phyloP scores from a whole-genome alignment of 768 basidiomycete species.

The Leccinum imitatum region DNA sequence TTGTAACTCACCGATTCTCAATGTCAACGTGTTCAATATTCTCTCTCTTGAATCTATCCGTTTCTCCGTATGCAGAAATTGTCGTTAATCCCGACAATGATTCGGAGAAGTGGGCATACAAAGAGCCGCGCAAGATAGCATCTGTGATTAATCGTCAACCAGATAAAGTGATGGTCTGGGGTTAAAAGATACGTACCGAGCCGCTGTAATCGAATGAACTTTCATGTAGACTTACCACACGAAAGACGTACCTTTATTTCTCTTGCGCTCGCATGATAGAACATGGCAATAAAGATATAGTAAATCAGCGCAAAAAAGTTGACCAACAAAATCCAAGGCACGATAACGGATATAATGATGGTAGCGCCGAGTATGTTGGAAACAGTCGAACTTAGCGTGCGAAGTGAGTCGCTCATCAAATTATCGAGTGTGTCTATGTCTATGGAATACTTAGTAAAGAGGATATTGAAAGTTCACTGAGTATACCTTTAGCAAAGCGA shows the following conservation, averaged over 20 bases:
- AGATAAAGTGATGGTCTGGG: background rate
- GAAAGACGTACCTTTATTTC: constrained; percentile 67
- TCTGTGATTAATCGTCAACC: constrained; percentile 40
- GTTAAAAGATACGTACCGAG: constrained; percentile 41
- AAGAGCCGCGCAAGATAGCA: constrained; percentile 77
- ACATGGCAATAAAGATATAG: constrained; percentile 72
- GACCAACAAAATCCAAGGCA: constrained; percentile 85
- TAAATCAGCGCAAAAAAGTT: constrained; percentile 55
- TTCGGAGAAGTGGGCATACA: constrained; percentile 94
- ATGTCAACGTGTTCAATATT: constrained; percentile 77
- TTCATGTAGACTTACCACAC: background rate
- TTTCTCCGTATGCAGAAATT: constrained; percentile 85
- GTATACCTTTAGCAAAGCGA: constrained; percentile 75
- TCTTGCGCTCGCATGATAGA: constrained; percentile 84
- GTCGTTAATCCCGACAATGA: constrained; percentile 83
- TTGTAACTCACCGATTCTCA: constrained; percentile 66
- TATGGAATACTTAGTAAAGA: constrained; percentile 1
- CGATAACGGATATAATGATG: constrained; percentile 71
- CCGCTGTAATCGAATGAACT: constrained; percentile 38
- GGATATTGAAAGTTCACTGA: background rate
- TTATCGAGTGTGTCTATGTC: constrained; percentile 85
- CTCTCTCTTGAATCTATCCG: constrained; percentile 69
- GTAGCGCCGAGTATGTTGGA: constrained; percentile 71
- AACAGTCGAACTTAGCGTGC: constrained; percentile 66
- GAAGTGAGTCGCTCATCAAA: constrained; percentile 67